A percentile compares a stretch with the other conserved stretches of the same genome.
These are phyloP conservation scores for Trichosporon coremiiforme DNA, from an alignment of 1,284 basidiomycete genomes.

Conservation along the genomic window DNA sequence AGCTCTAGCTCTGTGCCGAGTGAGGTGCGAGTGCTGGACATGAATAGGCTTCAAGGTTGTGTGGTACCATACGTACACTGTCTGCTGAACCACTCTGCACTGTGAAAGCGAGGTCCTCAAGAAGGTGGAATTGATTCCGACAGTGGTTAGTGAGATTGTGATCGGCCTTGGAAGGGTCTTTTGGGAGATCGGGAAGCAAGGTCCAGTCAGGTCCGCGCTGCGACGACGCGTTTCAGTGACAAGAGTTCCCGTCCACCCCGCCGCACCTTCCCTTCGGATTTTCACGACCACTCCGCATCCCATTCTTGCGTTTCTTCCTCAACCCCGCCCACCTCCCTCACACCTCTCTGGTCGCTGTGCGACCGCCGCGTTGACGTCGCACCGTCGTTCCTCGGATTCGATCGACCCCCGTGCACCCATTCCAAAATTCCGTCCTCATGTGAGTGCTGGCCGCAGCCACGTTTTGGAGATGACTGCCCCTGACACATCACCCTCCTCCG, in stretches of 20 bases:
- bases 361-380: conserved; percentile 24
- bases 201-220: background rate
- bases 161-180: background rate
- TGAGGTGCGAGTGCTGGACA: no score
- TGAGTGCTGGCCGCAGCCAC: conserved; percentile 27
- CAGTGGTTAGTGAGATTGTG: background rate
- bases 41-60: conserved; percentile 3
- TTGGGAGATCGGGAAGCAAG: background rate
- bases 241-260: background rate
- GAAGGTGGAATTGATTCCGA: background rate
- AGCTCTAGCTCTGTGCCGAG: background rate
- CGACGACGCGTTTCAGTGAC: background rate
- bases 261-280: background rate
- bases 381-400: background rate
- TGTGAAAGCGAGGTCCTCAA: background rate
- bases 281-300: background rate
- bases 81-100: background rate
- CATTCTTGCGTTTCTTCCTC: background rate
- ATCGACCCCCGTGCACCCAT: background rate
- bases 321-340: background rate
- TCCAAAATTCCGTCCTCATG: conserved; percentile 36
- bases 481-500: conserved; percentile 20
- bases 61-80: conserved; percentile 4
- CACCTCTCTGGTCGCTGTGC: conserved; percentile 4
- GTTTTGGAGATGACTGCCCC: conserved; percentile 15